Conservation (phyloP, 2,329 filamentous ascomycete species). For the Cytospora schulzeri region DNA sequence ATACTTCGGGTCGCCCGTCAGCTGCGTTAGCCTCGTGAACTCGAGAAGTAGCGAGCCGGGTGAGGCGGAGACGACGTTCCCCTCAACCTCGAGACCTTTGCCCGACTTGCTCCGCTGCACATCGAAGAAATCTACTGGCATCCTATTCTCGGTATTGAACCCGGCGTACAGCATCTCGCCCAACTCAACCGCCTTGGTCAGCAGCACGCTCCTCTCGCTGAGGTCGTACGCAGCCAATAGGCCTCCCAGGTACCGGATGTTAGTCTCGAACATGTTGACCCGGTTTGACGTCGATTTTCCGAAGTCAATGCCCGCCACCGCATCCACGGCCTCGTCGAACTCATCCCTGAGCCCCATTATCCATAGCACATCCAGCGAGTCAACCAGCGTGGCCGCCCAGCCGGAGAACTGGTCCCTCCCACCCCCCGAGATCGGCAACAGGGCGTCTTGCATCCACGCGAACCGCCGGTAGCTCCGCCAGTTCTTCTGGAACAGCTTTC, state of each 20-base stretch:
- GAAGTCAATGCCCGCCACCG: slow-evolving; percentile 44
- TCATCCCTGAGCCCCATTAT: slow-evolving; percentile 54
- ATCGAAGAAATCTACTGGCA: slow-evolving; percentile 51
- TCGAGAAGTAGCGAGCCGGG: slow-evolving; percentile 71
- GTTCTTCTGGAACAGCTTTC: slow-evolving; percentile 39
- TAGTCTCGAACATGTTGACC: slow-evolving; percentile 48
- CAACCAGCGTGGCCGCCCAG: slow-evolving; percentile 56
- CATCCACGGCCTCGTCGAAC: slow-evolving; percentile 50
- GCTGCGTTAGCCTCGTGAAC: slow-evolving; percentile 71
- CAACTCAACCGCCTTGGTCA: slow-evolving; percentile 47
- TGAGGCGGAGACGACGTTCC: slow-evolving; percentile 46
- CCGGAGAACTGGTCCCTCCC: slow-evolving; percentile 49
- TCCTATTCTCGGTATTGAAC: slow-evolving; percentile 49
- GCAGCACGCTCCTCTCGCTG: slow-evolving; percentile 42
- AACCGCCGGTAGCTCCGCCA: slow-evolving; percentile 50
- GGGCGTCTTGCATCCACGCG: slow-evolving; percentile 52
- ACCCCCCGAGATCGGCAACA: slow-evolving; percentile 46
- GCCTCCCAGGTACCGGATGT: slow-evolving; percentile 48
- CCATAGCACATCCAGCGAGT: slow-evolving; percentile 52
- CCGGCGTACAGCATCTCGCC: slow-evolving; percentile 49
- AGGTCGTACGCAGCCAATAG: slow-evolving; percentile 37
- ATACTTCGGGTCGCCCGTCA: slow-evolving; percentile 73
- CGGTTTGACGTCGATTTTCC: slow-evolving; percentile 37
- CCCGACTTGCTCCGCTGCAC: slow-evolving; percentile 45
- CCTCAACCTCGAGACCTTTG: slow-evolving; percentile 38